Evolutionary conservation across 2,329 filamentous ascomycete species (phyloP).

Genomic region (Bretziella fagacearum): DNA sequence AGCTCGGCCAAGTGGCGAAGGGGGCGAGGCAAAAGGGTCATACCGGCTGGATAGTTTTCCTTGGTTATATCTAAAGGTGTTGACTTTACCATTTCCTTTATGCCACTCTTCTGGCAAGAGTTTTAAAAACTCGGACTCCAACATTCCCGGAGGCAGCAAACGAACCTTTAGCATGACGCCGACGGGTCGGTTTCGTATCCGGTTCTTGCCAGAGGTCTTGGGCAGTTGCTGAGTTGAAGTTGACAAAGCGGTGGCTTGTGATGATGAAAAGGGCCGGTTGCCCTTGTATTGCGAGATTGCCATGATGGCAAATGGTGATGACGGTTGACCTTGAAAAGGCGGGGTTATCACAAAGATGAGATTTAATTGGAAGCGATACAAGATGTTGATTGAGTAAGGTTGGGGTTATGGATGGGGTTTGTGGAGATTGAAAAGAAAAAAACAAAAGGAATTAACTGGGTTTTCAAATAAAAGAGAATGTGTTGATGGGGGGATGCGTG

Average conservation of each 20-base stretch:
- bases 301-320: not conserved
- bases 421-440: no score
- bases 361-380: not conserved
- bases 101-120: conserved; percentile 70
- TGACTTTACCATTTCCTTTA: conserved; percentile 60
- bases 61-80: conserved; percentile 54
- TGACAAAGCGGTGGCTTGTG: not conserved
- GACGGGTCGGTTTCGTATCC: conserved; percentile 22
- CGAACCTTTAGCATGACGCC: conserved; percentile 75
- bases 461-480: no score
- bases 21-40: not conserved
- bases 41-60: conserved; percentile 53
- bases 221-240: not conserved
- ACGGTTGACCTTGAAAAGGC: not conserved
- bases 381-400: no score
- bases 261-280: not conserved
- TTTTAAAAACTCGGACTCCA: conserved; percentile 55
- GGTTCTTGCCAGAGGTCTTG: not conserved
- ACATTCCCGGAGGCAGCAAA: conserved; percentile 72
- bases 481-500: no score
- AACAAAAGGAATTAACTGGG: no score
- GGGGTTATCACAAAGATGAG: not conserved
- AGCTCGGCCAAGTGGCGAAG: no score
- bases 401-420: no score
- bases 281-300: not conserved